Evolutionary conservation across 2,329 filamentous ascomycete species (phyloP).

Genomic region (Ciborinia camelliae): DNA sequence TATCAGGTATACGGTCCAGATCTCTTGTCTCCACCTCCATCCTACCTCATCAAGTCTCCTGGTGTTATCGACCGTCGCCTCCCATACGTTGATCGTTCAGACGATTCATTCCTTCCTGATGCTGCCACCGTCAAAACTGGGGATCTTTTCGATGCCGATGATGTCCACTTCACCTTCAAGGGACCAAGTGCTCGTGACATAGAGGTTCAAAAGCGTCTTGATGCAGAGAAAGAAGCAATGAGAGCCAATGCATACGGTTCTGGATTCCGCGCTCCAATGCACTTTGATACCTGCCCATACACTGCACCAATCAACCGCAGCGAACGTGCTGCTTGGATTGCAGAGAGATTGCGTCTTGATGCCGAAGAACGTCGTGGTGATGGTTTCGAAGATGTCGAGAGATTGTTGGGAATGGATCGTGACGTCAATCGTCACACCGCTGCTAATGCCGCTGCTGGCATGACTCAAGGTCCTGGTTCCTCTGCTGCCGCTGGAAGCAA

Average conservation of each 20-base stretch:
- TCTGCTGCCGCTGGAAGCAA: neutral
- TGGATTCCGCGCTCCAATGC: neutral
- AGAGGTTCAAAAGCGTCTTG: neutral
- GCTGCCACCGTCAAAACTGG: neutral
- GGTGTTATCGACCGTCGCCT: neutral
- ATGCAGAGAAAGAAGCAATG: neutral
- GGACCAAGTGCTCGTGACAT: neutral
- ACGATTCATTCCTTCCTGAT: neutral
- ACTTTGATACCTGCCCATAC: neutral
- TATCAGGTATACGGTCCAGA: neutral
- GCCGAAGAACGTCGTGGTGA: neutral
- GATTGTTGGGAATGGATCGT: neutral
- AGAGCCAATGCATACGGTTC: neutral
- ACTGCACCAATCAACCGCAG: neutral
- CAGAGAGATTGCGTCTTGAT: neutral
- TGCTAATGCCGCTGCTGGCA: neutral
- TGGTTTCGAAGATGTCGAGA: neutral
- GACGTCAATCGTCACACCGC: neutral
- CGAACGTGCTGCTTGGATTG: neutral
- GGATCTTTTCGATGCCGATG: slow-evolving; percentile 7
- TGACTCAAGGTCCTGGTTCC: too few relatives aligned
- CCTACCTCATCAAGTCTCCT: slow-evolving; percentile 1
- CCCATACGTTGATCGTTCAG: neutral
- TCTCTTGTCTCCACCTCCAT: neutral
- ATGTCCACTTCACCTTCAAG: neutral